Conservation (phyloP, 2,329 filamentous ascomycete species). For the Talaromyces verruculosus region DNA sequence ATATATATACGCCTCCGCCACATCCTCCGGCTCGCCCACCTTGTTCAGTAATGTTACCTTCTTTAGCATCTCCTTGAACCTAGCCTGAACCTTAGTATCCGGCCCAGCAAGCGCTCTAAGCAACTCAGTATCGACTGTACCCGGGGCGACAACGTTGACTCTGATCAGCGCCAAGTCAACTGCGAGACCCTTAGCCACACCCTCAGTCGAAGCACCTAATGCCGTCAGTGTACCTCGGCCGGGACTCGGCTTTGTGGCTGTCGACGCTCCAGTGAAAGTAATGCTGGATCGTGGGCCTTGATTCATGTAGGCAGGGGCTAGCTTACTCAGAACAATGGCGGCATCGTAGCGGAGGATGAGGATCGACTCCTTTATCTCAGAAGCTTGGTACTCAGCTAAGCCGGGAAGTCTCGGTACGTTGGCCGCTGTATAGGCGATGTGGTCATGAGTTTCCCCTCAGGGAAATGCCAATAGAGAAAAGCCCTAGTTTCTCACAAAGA, state of each 20-base stretch:
- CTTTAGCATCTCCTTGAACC: constrained; percentile 7
- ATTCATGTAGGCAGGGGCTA: constrained; percentile 48
- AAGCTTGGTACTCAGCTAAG: constrained; percentile 30
- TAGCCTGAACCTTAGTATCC: constrained; percentile 10
- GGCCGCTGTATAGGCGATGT: constrained; percentile 60
- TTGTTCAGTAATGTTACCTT: background rate
- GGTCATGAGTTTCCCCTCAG: too few relatives aligned
- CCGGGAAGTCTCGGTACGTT: constrained; percentile 42
- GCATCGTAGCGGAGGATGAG: constrained; percentile 38
- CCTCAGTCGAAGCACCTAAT: constrained; percentile 41
- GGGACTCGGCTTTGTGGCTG: constrained; percentile 35
- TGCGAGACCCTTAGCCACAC: constrained; percentile 58
- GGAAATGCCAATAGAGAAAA: too few relatives aligned
- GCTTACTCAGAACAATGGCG: constrained; percentile 53
- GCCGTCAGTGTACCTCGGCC: constrained; percentile 29
- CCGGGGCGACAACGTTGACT: constrained; percentile 63
- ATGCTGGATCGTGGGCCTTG: constrained; percentile 40
- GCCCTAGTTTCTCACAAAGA: too few relatives aligned
- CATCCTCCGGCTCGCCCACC: background rate
- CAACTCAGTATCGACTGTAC: constrained; percentile 49
- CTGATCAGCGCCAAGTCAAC: constrained; percentile 63
- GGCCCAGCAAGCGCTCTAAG: constrained; percentile 9
- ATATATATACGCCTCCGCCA: background rate
- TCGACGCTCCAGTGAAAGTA: constrained; percentile 50
- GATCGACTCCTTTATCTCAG: constrained; percentile 24